A percentile compares a stretch with the other conserved stretches of the same genome.
These are phyloP conservation scores for Auriscalpium microsporum DNA, from an alignment of 768 basidiomycete species.

Conservation along the genomic window DNA sequence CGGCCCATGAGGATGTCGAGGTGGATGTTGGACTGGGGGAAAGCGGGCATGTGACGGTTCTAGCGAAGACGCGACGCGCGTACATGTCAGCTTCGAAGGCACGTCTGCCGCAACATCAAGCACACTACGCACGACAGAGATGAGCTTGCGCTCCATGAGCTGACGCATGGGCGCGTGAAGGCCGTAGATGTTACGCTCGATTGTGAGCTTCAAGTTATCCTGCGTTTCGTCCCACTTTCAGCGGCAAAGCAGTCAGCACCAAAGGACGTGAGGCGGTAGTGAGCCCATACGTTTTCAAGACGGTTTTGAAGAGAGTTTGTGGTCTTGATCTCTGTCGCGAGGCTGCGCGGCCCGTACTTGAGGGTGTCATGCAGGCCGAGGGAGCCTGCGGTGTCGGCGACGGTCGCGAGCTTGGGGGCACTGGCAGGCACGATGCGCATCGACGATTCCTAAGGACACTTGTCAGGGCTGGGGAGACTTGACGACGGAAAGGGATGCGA, in stretches of 20 bases:
- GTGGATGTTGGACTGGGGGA: slow-evolving; percentile 69
- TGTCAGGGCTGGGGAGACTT: not conserved
- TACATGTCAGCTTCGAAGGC: not conserved
- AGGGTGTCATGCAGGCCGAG: slow-evolving; percentile 87
- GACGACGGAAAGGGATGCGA: not conserved
- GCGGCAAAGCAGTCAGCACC: not conserved
- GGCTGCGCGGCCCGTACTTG: slow-evolving; percentile 71
- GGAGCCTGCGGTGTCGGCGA: slow-evolving; percentile 60
- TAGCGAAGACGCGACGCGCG: slow-evolving; percentile 21
- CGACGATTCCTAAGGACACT: slow-evolving; percentile 35
- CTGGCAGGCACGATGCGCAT: slow-evolving; percentile 55
- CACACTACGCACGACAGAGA: slow-evolving; percentile 49
- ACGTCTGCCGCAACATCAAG: not conserved
- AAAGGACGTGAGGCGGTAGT: not conserved
- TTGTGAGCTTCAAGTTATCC: slow-evolving; percentile 74
- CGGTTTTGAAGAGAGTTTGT: slow-evolving; percentile 56
- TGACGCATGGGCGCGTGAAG: slow-evolving; percentile 82
- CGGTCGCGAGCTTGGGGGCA: slow-evolving; percentile 49
- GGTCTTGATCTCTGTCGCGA: slow-evolving; percentile 66
- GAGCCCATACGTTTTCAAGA: slow-evolving; percentile 60
- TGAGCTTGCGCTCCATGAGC: slow-evolving; percentile 91
- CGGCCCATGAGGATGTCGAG: slow-evolving; percentile 91
- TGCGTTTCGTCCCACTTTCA: slow-evolving; percentile 90
- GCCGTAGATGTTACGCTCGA: slow-evolving; percentile 80
- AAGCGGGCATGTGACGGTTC: slow-evolving; percentile 59